A percentile compares a stretch with the other conserved stretches of the same genome.
These are phyloP conservation scores for Dacryopinax primogenitus DNA, from an alignment of 768 basidiomycete species.

Conservation along the genomic window DNA sequence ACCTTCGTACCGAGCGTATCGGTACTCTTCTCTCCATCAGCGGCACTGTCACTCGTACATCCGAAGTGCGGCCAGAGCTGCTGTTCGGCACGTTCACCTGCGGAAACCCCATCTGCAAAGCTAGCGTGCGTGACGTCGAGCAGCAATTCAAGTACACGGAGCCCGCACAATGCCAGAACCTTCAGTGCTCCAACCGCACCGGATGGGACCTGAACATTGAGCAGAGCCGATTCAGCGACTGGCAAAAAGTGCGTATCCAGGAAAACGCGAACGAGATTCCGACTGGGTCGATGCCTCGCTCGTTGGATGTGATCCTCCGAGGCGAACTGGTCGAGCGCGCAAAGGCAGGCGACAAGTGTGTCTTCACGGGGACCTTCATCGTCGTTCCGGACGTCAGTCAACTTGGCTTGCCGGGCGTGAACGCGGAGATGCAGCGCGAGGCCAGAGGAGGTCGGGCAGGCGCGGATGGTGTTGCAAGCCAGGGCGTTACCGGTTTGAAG, in stretches of 20 bases:
- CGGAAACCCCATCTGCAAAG: conserved; percentile 55
- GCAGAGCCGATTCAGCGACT: conserved; percentile 91
- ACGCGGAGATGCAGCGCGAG: conserved; percentile 82
- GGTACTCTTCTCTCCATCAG: conserved; percentile 90
- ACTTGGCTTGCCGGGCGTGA: conserved; percentile 87
- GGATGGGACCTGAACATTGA: conserved; percentile 95
- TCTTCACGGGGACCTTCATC: conserved; percentile 95
- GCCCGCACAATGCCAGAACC: conserved; percentile 90
- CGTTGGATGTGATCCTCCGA: conserved; percentile 87
- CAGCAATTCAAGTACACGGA: conserved; percentile 99
- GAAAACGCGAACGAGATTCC: conserved; percentile 99
- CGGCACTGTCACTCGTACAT: conserved; percentile 93
- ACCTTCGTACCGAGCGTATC: conserved; percentile 83
- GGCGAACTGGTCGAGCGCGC: conserved; percentile 96
- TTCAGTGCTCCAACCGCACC: conserved; percentile 77
- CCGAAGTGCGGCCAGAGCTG: conserved; percentile 91
- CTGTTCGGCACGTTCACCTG: conserved; percentile 89
- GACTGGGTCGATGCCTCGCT: conserved; percentile 95
- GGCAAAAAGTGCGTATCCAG: conserved; percentile 98
- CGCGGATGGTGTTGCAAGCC: conserved; percentile 38
- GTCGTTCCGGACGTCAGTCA: conserved; percentile 98
- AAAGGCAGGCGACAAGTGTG: conserved; percentile 97
- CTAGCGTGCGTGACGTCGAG: conserved; percentile 81
- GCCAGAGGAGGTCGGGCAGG: conserved; percentile 48
- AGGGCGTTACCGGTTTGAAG: conserved; percentile 88